Evolutionary conservation across 2,329 filamentous ascomycete species (phyloP).

Genomic region (Colletotrichum kahawae): DNA sequence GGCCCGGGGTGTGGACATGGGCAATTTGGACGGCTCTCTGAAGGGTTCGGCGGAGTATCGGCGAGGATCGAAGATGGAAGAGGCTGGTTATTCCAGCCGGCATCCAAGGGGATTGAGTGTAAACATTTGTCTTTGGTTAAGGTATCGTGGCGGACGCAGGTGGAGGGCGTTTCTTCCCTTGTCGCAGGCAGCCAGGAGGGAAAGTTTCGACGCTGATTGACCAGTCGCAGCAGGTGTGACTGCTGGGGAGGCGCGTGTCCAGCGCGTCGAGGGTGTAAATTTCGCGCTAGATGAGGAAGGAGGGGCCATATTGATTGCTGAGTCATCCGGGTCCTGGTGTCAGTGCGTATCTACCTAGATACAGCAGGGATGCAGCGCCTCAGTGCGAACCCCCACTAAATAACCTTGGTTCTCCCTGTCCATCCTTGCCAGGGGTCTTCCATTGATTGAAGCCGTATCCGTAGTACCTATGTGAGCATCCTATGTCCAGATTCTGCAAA

Average conservation of each 20-base stretch:
- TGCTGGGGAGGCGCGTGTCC: neutral
- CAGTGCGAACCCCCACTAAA: neutral
- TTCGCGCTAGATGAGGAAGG: neutral
- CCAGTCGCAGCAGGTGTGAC: neutral
- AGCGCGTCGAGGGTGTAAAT: constrained; percentile 2
- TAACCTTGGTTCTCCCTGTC: neutral
- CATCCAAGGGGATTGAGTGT: constrained; percentile 35
- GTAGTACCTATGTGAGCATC: neutral
- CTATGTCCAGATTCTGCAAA: neutral
- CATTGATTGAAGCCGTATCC: neutral
- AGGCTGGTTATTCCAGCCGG: constrained; percentile 35
- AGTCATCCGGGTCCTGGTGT: neutral
- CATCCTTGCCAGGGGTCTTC: neutral
- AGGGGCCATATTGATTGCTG: neutral
- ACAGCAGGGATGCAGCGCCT: neutral
- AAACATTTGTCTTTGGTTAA: neutral
- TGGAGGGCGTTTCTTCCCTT: neutral
- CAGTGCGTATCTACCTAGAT: neutral
- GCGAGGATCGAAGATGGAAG: constrained; percentile 39
- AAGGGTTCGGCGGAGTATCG: constrained; percentile 32
- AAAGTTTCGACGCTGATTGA: neutral
- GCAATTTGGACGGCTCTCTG: constrained; percentile 28
- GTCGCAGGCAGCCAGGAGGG: neutral
- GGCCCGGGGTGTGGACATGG: constrained; percentile 26
- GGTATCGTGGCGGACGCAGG: neutral